Percentiles rank a stretch among this genome's conserved stretches.
These are phyloP conservation scores for Bipolaris cookei DNA, from an alignment of 2,329 filamentous ascomycete species.

Conservation along the genomic window DNA sequence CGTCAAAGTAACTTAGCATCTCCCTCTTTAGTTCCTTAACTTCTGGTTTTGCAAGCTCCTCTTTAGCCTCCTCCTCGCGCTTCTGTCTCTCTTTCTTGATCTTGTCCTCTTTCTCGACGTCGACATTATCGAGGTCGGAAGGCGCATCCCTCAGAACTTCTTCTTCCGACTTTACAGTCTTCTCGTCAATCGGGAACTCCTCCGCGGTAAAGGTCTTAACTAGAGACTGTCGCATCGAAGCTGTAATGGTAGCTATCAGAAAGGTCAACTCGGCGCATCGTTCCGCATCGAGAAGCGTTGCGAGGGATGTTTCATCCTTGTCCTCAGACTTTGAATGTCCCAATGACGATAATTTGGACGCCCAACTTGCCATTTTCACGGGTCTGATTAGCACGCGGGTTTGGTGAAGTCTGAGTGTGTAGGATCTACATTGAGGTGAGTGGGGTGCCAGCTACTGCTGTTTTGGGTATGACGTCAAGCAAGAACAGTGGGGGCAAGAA, in stretches of 20 bases:
- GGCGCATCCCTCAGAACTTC: constrained; percentile 34
- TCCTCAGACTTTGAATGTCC: constrained; percentile 40
- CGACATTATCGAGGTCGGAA: constrained; percentile 27
- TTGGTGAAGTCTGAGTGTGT: constrained; percentile 2
- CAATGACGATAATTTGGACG: constrained; percentile 45
- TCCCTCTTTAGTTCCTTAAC: constrained; percentile 73
- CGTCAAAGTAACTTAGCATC: constrained; percentile 73
- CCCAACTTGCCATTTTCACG: constrained; percentile 36
- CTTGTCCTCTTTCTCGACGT: constrained; percentile 43
- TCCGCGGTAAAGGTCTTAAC: constrained; percentile 51
- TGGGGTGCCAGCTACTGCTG: constrained; percentile 11
- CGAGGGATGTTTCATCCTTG: constrained; percentile 49
- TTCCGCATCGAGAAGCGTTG: constrained; percentile 54
- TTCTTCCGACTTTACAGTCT: constrained; percentile 30
- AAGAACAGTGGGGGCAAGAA: constrained; percentile 19
- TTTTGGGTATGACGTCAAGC: constrained; percentile 28
- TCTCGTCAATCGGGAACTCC: constrained; percentile 26
- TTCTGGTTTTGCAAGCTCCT: constrained; percentile 58
- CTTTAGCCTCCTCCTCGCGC: constrained; percentile 48
- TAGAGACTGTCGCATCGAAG: constrained; percentile 55
- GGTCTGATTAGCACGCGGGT: background rate
- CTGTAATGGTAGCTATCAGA: constrained; percentile 56
- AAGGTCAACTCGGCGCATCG: constrained; percentile 57
- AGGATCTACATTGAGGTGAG: background rate
- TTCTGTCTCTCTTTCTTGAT: constrained; percentile 37